Evolutionary conservation across 163 green algal genomes (phyloP).

Genomic region (Volvox carteri): DNA sequence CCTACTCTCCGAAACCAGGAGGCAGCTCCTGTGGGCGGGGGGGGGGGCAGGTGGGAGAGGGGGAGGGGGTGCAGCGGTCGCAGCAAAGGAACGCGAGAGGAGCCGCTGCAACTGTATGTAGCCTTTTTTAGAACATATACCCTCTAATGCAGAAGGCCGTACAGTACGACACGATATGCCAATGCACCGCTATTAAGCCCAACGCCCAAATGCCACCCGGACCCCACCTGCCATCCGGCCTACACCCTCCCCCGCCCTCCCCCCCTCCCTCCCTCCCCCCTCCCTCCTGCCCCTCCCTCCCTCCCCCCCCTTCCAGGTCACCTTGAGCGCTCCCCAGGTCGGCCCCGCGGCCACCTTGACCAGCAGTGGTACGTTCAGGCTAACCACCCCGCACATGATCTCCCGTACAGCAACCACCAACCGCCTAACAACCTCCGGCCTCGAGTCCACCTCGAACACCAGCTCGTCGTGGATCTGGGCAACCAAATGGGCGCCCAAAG

Average conservation of each 20-base stretch:
- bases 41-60: no score
- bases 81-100: no score
- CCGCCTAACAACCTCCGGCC: conserved; percentile 12
- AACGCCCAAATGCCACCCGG: not conserved
- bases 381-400: conserved; percentile 64
- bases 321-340: conserved; percentile 31
- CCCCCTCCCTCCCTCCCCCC: not conserved
- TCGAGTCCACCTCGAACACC: conserved; percentile 71
- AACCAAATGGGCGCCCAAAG: conserved; percentile 58
- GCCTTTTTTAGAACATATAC: not conserved
- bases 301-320: not conserved
- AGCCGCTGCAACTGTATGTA: no score
- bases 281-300: not conserved
- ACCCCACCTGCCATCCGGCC: not conserved
- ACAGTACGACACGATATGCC: not conserved
- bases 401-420: conserved; percentile 36
- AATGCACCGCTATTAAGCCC: not conserved
- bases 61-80: no score
- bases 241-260: not conserved
- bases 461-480: conserved; percentile 87
- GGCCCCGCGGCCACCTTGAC: conserved; percentile 34
- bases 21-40: conserved; percentile 6
- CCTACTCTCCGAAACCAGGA: conserved; percentile 6
- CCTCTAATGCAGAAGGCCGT: not conserved
- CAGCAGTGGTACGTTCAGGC: conserved; percentile 62